phyloP scores from a whole-genome alignment of 2,329 filamentous ascomycete species.

The Alternaria sp. region DNA sequence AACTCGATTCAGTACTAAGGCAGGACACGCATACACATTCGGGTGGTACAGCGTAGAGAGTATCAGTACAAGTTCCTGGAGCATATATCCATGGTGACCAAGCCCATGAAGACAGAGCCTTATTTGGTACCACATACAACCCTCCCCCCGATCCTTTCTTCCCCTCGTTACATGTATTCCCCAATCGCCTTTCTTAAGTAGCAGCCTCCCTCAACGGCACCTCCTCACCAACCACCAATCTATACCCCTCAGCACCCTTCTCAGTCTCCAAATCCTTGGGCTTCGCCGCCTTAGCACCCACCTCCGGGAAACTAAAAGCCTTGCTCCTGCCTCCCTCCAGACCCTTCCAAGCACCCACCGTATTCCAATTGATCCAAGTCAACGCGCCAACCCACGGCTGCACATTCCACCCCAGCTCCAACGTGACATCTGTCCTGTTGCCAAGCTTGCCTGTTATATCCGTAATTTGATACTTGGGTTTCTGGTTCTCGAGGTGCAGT shows the following conservation, averaged over 20 bases:
- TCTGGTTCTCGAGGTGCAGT: conserved; percentile 81
- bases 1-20: neutral
- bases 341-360: conserved; percentile 69
- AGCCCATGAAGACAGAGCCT: neutral
- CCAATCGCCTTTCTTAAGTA: neutral
- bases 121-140: conserved; percentile 2
- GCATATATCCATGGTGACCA: neutral
- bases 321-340: conserved; percentile 71
- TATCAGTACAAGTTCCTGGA: neutral
- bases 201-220: conserved; percentile 34
- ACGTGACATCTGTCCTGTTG: conserved; percentile 73
- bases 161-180: neutral
- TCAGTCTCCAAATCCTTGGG: conserved; percentile 58
- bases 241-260: conserved; percentile 59
- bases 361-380: conserved; percentile 71
- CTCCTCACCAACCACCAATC: conserved; percentile 53
- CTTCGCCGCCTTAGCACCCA: conserved; percentile 71
- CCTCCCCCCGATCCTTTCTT: neutral
- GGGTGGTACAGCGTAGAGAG: neutral
- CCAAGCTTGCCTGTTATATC: conserved; percentile 84
- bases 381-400: conserved; percentile 94
- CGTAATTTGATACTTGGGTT: conserved; percentile 96
- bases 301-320: conserved; percentile 68
- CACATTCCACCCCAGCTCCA: conserved; percentile 92
- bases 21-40: neutral